phyloP scores from a whole-genome alignment of 225 moss, liverwort and hornwort species.

The Ulota crispa region DNA sequence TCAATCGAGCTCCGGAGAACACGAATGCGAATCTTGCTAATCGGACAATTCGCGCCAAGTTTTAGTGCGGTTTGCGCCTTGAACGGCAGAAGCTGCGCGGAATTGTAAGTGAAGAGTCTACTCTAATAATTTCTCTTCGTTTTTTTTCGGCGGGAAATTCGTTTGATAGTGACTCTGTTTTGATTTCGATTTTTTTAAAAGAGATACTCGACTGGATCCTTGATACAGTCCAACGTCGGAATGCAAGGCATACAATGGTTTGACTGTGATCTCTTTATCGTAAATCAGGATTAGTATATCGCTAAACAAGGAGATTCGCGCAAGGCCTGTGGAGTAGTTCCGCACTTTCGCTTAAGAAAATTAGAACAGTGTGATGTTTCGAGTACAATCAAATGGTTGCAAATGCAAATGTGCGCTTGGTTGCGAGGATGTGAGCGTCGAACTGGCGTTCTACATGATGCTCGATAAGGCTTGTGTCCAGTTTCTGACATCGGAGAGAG shows the following conservation, averaged over 20 bases:
- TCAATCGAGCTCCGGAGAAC: not conserved
- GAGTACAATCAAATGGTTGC: not conserved
- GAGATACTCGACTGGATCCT: not conserved
- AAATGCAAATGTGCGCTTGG: not conserved
- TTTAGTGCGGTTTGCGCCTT: not conserved
- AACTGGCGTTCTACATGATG: not conserved
- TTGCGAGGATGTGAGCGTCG: not conserved
- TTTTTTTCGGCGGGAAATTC: not conserved
- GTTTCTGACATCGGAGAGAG: not conserved
- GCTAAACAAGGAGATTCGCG: too few relatives aligned
- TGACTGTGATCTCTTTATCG: conserved; percentile 19
- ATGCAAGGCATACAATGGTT: not conserved
- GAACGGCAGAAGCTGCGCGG: not conserved
- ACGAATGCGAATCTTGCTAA: not conserved
- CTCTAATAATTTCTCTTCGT: too few relatives aligned
- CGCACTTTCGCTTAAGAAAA: not conserved
- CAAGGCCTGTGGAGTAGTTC: too few relatives aligned
- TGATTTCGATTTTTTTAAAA: not conserved
- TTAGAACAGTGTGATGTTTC: not conserved
- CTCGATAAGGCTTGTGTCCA: not conserved
- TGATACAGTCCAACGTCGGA: not conserved
- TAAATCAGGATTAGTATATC: not conserved
- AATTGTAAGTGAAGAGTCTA: not conserved
- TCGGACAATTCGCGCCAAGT: not conserved
- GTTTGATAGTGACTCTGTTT: conserved; percentile 15